Evolutionary conservation across 257 asterid genomes (phyloP).

Genomic region (Lycium barbarum): DNA sequence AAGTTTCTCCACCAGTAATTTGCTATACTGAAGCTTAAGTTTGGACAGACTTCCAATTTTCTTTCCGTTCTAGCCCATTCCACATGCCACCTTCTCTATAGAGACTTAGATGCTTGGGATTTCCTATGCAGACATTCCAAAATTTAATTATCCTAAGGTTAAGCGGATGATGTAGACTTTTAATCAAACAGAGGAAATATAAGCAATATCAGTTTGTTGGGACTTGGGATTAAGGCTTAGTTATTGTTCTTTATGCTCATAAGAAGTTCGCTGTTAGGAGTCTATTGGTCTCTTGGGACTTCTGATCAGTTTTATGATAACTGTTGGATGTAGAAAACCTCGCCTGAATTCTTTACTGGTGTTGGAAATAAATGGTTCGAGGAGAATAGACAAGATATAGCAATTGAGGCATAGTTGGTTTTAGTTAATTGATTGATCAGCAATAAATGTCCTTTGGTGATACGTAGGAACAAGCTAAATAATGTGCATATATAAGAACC

Average conservation of each 20-base stretch:
- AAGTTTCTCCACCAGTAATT: background rate
- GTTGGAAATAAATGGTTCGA: background rate
- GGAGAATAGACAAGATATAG: background rate
- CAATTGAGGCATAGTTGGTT: background rate
- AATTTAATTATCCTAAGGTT: background rate
- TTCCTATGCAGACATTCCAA: background rate
- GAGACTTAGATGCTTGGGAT: background rate
- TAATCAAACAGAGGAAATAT: background rate
- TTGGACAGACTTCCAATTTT: background rate
- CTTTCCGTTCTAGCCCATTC: background rate
- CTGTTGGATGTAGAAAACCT: background rate
- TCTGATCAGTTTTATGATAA: background rate
- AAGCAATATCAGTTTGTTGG: background rate
- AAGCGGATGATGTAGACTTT: background rate
- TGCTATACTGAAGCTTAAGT: background rate
- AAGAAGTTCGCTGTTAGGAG: background rate
- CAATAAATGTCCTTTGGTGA: background rate
- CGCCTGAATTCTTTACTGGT: background rate
- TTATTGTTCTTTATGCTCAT: background rate
- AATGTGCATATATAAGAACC: background rate
- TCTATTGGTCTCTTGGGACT: background rate
- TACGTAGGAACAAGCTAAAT: background rate
- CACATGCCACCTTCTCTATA: background rate
- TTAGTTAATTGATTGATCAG: background rate
- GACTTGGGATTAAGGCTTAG: background rate